These are phyloP conservation scores for Botrytis galanthina DNA, from an alignment of 2,329 filamentous ascomycete species.

Conservation along the genomic window DNA sequence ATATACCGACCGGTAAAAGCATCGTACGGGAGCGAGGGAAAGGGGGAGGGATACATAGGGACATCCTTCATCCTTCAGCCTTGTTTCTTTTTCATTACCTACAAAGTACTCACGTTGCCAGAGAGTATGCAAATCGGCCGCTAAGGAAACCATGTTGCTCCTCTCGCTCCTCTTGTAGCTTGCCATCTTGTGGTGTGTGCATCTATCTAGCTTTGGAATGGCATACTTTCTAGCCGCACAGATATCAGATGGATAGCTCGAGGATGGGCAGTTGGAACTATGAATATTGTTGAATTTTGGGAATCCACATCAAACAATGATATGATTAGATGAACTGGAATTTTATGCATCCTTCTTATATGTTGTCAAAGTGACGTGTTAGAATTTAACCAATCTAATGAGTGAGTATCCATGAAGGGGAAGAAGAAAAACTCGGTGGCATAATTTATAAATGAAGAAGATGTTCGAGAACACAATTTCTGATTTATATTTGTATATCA, in stretches of 20 bases:
- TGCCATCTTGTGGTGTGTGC: background rate
- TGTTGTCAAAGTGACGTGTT: conserved; percentile 15
- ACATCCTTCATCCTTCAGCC: background rate
- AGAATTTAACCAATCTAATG: background rate
- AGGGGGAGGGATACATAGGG: background rate
- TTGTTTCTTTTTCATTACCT: background rate
- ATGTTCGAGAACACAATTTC: background rate
- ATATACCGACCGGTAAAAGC: background rate
- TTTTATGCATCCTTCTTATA: background rate
- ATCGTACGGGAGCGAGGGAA: background rate
- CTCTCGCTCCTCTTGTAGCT: background rate
- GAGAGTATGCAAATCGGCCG: background rate
- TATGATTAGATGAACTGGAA: background rate
- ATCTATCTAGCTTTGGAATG: background rate
- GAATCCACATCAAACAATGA: background rate
- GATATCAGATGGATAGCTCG: background rate
- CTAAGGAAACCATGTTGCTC: background rate
- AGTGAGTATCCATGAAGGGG: background rate
- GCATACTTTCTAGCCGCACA: background rate
- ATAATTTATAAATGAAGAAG: background rate
- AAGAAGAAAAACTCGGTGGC: background rate
- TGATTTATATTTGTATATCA: background rate
- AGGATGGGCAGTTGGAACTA: background rate
- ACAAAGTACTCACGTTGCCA: background rate
- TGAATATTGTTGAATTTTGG: background rate